A percentile compares a stretch with the other conserved stretches of the same genome.
phyloP scores from a whole-genome alignment of 306 rosid species.

The Mucuna pruriens region DNA sequence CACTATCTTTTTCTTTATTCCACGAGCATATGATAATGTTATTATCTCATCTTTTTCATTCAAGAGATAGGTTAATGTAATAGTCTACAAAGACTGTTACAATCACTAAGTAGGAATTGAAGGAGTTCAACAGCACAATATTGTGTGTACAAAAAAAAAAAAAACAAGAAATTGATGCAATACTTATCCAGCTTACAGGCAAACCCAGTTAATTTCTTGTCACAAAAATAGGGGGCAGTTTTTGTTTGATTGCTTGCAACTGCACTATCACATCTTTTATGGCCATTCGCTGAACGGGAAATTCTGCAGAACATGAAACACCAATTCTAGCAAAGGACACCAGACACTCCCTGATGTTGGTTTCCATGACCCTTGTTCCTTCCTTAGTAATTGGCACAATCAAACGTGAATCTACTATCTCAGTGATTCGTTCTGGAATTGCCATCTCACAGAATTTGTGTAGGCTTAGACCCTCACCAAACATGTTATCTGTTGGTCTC shows the following conservation, averaged over 20 bases:
- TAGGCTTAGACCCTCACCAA: conserved; percentile 12
- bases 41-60: not conserved
- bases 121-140: not conserved
- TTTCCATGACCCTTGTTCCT: not conserved
- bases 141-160: not conserved
- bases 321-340: conserved; percentile 39
- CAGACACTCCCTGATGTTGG: conserved; percentile 1
- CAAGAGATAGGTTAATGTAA: not conserved
- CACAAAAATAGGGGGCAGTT: not conserved
- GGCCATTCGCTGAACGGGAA: conserved; percentile 7
- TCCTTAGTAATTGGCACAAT: not conserved
- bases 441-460: conserved; percentile 30
- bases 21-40: not conserved
- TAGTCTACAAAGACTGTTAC: not conserved
- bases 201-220: not conserved
- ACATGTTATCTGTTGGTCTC: conserved; percentile 39
- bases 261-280: conserved; percentile 31
- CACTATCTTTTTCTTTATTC: not conserved
- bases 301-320: conserved; percentile 43
- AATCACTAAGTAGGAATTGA: not conserved
- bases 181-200: not conserved
- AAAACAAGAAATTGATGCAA: not conserved
- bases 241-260: conserved; percentile 28
- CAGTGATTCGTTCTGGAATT: not conserved
- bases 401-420: conserved; percentile 32